phyloP scores from a whole-genome alignment of 2,329 filamentous ascomycete species.

The Albophoma yamanashiensis region DNA sequence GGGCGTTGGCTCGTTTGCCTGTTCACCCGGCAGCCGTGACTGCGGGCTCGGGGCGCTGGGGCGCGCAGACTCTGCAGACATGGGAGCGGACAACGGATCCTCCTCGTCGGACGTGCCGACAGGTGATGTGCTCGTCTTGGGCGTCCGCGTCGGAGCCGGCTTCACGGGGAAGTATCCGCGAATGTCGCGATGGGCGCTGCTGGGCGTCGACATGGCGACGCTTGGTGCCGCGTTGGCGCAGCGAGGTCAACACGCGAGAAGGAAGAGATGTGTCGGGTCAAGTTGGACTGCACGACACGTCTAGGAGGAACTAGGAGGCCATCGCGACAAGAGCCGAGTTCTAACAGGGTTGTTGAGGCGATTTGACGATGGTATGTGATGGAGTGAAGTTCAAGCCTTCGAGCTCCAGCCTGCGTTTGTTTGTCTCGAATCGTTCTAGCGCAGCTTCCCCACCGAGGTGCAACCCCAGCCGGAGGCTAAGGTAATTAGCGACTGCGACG shows the following conservation, averaged over 20 bases:
- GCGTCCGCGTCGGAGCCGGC: neutral
- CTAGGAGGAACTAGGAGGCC: neutral
- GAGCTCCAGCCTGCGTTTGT: neutral
- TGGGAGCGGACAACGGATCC: constrained; percentile 10
- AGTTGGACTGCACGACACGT: neutral
- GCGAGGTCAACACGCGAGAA: neutral
- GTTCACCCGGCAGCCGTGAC: neutral
- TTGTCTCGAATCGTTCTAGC: neutral
- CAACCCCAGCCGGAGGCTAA: neutral
- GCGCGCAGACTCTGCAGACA: neutral
- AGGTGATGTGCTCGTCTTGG: neutral
- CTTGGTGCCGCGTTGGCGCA: neutral
- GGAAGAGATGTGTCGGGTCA: neutral
- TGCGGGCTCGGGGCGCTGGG: neutral
- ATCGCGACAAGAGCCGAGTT: neutral
- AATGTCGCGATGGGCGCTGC: neutral
- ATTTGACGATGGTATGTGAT: neutral
- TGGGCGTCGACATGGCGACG: neutral
- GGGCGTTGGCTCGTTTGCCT: neutral
- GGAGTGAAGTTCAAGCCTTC: neutral
- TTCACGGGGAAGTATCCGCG: neutral
- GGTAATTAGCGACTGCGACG: too few relatives aligned
- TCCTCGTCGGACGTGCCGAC: constrained; percentile 9
- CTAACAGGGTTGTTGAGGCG: neutral
- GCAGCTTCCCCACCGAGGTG: neutral